Conservation (phyloP, 257 asterid genomes). For the Solanum habrochaites region DNA sequence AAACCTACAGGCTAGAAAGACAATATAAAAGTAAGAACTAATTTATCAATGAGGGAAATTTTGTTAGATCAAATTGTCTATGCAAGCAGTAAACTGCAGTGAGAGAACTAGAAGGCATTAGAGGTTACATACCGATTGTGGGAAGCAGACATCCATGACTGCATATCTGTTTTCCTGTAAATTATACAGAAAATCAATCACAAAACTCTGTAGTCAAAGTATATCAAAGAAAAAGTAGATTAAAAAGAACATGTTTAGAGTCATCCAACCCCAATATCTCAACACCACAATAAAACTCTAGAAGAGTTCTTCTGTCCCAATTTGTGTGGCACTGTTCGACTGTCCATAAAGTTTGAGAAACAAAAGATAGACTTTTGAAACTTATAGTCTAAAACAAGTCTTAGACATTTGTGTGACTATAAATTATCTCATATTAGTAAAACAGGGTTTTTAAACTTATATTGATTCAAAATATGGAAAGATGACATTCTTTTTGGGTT, state of each 20-base stretch:
- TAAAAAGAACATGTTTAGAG: not conserved
- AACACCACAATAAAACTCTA: not conserved
- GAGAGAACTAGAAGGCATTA: not conserved
- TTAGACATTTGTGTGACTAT: not conserved
- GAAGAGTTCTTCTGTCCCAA: not conserved
- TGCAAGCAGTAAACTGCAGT: not conserved
- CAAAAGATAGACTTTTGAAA: not conserved
- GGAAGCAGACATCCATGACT: constrained; percentile 80
- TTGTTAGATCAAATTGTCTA: not conserved
- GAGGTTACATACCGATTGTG: constrained; percentile 54
- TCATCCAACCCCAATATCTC: not conserved
- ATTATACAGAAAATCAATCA: constrained; percentile 6
- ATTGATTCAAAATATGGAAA: not conserved
- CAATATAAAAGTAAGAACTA: constrained; percentile 9
- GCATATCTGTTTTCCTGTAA: constrained; percentile 90
- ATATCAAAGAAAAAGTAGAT: not conserved
- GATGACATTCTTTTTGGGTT: not conserved
- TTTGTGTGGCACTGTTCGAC: not conserved
- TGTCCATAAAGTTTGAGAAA: not conserved
- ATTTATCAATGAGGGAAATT: not conserved
- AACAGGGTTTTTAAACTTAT: not conserved
- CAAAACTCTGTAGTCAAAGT: not conserved
- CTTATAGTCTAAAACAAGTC: not conserved
- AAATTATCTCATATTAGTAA: not conserved
- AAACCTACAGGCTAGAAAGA: constrained; percentile 86